Evolutionary conservation across 768 basidiomycete species (phyloP).

Genomic region (Amylocystis lapponica): DNA sequence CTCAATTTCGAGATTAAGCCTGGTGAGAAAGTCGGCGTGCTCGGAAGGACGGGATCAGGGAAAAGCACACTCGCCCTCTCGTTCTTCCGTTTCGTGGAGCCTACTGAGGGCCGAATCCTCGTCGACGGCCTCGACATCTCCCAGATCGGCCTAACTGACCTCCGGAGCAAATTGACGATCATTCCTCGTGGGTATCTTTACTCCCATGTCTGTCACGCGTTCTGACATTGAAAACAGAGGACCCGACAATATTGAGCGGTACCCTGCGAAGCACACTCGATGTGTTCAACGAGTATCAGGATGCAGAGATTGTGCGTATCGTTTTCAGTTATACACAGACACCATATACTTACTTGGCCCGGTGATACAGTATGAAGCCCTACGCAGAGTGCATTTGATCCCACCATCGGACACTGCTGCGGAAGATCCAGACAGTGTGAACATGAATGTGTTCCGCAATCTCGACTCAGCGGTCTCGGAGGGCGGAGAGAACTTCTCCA

Average conservation of each 20-base stretch:
- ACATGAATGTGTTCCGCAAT: conserved; percentile 71
- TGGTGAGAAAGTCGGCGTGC: conserved; percentile 76
- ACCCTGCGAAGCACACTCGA: conserved; percentile 77
- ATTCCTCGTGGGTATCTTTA: conserved; percentile 52
- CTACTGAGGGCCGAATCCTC: conserved; percentile 65
- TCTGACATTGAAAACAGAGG: conserved; percentile 66
- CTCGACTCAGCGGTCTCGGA: conserved; percentile 73
- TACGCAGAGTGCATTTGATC: conserved; percentile 80
- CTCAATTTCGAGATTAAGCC: conserved; percentile 69
- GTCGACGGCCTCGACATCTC: conserved; percentile 81
- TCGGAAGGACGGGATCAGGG: conserved; percentile 62
- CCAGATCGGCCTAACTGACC: conserved; percentile 72
- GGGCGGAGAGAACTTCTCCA: conserved; percentile 87
- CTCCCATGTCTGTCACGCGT: no score
- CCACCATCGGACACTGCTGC: conserved; percentile 44
- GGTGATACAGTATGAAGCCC: conserved; percentile 62
- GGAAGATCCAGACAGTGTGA: conserved; percentile 45
- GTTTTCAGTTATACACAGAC: no score
- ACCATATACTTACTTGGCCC: neutral
- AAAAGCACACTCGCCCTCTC: conserved; percentile 80
- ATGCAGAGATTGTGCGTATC: conserved; percentile 65
- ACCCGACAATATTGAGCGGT: conserved; percentile 84
- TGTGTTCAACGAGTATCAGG: conserved; percentile 82
- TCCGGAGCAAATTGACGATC: conserved; percentile 72
- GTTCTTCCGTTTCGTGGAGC: conserved; percentile 90